Evolutionary conservation across 371 early-diverging fungal species (phyloP).

Genomic region (Rhizopus arrhizus): DNA sequence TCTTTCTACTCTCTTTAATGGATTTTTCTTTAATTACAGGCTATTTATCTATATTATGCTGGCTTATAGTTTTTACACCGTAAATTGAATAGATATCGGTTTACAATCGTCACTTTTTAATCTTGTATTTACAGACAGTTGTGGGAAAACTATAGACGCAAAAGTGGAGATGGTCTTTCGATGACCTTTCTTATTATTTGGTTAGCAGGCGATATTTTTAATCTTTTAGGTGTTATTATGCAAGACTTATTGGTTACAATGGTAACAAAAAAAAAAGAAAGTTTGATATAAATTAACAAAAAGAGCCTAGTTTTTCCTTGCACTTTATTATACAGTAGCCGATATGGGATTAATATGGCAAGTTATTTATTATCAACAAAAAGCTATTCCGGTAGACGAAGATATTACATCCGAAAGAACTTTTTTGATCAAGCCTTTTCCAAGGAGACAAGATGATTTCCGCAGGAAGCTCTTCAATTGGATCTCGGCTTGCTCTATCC

Average conservation of each 20-base stretch:
- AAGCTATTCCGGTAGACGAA: not conserved
- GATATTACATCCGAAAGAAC: constrained; percentile 4
- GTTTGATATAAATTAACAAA: not conserved
- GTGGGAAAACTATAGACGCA: constrained; percentile 61
- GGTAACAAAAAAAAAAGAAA: constrained; percentile 23
- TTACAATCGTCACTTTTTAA: not conserved
- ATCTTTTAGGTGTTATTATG: constrained; percentile 74
- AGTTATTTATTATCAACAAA: constrained; percentile 46
- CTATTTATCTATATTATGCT: constrained; percentile 56
- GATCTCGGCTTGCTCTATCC: constrained; percentile 10
- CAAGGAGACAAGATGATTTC: not conserved
- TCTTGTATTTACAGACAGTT: constrained; percentile 45
- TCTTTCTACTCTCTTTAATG: constrained; percentile 12
- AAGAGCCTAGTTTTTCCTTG: constrained; percentile 37
- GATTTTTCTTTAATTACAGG: constrained; percentile 36
- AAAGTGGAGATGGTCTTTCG: constrained; percentile 68
- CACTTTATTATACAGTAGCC: constrained; percentile 45
- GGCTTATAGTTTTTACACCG: constrained; percentile 69
- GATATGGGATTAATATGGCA: constrained; percentile 48
- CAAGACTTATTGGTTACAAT: constrained; percentile 74
- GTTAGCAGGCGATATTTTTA: constrained; percentile 83
- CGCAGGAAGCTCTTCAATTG: constrained; percentile 10
- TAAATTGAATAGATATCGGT: constrained; percentile 30
- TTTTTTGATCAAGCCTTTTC: not conserved
- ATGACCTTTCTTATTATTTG: constrained; percentile 76